phyloP scores from a whole-genome alignment of 176 grass and related monocot species.

The Bolboschoenus planiculmis region DNA sequence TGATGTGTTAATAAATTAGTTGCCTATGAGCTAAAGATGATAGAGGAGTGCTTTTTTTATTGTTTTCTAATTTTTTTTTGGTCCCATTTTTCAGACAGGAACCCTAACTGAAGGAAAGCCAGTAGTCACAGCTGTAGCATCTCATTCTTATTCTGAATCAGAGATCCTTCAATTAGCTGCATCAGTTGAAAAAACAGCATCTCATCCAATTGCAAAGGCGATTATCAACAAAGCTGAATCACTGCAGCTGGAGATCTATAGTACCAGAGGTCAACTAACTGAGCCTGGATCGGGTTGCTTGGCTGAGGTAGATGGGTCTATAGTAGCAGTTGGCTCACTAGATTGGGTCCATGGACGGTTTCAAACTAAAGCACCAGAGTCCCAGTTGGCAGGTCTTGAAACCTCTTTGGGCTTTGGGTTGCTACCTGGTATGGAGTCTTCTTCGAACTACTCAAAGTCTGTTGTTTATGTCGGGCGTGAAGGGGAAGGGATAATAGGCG shows the following conservation, averaged over 20 bases:
- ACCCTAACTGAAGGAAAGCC: constrained; percentile 93
- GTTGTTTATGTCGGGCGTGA: constrained; percentile 76
- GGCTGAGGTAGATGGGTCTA: constrained; percentile 78
- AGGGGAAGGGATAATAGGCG: constrained; percentile 90
- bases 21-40: neutral
- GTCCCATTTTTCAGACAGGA: constrained; percentile 48
- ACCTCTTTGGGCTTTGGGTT: constrained; percentile 36
- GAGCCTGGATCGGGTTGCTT: constrained; percentile 91
- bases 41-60: neutral
- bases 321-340: constrained; percentile 78
- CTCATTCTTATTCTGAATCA: constrained; percentile 50
- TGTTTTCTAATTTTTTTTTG: neutral
- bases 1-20: neutral
- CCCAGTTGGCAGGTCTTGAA: constrained; percentile 50
- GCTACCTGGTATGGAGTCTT: constrained; percentile 36
- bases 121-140: constrained; percentile 70
- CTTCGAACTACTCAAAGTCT: constrained; percentile 66
- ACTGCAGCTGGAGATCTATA: constrained; percentile 56
- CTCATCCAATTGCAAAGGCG: constrained; percentile 94
- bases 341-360: constrained; percentile 85
- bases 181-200: constrained; percentile 90
- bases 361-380: constrained; percentile 40
- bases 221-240: constrained; percentile 71
- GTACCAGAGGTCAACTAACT: constrained; percentile 71
- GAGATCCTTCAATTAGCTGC: constrained; percentile 76